phyloP scores from a whole-genome alignment of 805 yeast genomes.

The Lipomyces orientalis region DNA sequence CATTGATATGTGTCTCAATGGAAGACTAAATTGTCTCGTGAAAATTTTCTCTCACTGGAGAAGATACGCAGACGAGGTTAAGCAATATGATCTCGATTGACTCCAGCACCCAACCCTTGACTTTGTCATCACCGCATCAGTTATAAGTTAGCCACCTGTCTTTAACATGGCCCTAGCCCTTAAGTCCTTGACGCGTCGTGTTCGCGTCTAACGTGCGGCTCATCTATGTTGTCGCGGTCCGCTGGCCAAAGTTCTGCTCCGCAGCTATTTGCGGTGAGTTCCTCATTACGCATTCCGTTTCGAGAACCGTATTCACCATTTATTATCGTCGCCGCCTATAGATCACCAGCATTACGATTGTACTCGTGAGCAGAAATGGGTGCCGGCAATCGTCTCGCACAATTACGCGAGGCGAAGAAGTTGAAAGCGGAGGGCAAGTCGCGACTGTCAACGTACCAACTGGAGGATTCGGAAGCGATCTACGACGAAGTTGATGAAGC shows the following conservation, averaged over 20 bases:
- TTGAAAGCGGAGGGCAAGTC: constrained; percentile 66
- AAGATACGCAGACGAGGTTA: not conserved
- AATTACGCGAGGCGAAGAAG: constrained; percentile 65
- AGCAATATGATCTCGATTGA: too few species aligned
- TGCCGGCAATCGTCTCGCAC: constrained; percentile 39
- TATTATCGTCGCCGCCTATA: not conserved
- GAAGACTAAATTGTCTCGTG: not conserved
- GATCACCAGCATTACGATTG: not conserved
- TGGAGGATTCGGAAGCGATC: constrained; percentile 58
- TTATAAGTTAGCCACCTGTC: too few species aligned
- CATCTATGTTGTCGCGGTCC: not conserved
- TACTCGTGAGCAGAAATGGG: not conserved
- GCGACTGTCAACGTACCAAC: constrained; percentile 52
- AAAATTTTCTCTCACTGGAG: not conserved
- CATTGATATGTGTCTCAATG: constrained; percentile 14
- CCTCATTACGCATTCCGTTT: not conserved
- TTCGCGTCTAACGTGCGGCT: not conserved
- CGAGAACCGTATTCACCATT: not conserved
- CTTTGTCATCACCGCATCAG: too few species aligned
- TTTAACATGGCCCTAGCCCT: too few species aligned
- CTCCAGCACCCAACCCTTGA: too few species aligned
- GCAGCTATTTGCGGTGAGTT: not conserved
- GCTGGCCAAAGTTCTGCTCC: not conserved
- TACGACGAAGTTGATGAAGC: constrained; percentile 90
- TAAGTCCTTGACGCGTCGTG: not conserved